These are phyloP conservation scores for Pythium vanterpoolii DNA, from an alignment of 352 stramenopile genomes.

Conservation along the genomic window DNA sequence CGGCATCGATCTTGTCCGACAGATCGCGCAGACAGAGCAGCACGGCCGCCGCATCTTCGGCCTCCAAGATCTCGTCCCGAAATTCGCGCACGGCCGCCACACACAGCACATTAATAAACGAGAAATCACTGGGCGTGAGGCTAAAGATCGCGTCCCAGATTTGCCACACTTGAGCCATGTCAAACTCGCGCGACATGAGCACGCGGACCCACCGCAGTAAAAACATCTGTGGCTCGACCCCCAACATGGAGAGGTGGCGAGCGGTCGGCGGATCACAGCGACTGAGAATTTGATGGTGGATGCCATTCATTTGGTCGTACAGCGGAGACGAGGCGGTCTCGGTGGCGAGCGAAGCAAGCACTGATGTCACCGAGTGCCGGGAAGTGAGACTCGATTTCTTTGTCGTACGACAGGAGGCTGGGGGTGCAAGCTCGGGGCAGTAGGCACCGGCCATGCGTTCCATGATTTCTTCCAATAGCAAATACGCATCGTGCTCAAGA, in stretches of 20 bases:
- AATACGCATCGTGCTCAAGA: slow-evolving; percentile 67
- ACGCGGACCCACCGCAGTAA: slow-evolving; percentile 72
- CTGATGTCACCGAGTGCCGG: not conserved
- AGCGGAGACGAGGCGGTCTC: slow-evolving; percentile 44
- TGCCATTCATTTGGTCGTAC: slow-evolving; percentile 73
- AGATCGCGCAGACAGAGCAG: slow-evolving; percentile 58
- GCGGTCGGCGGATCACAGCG: slow-evolving; percentile 62
- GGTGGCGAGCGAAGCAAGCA: not conserved
- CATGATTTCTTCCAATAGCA: slow-evolving; percentile 71
- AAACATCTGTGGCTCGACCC: slow-evolving; percentile 71
- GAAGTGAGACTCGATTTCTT: slow-evolving; percentile 7
- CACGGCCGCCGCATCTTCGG: slow-evolving; percentile 57
- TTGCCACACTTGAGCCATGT: slow-evolving; percentile 69
- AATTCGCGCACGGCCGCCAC: slow-evolving; percentile 69
- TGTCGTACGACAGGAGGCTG: not conserved
- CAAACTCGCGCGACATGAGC: slow-evolving; percentile 74
- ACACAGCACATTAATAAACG: slow-evolving; percentile 75
- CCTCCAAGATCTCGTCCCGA: slow-evolving; percentile 55
- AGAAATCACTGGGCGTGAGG: slow-evolving; percentile 64
- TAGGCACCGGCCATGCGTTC: slow-evolving; percentile 68
- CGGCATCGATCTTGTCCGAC: slow-evolving; percentile 40
- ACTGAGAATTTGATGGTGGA: slow-evolving; percentile 60
- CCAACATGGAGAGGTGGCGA: slow-evolving; percentile 40
- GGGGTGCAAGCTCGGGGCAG: slow-evolving; percentile 33
- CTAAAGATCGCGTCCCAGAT: slow-evolving; percentile 80